A percentile compares a stretch with the other conserved stretches of the same genome.
Conservation (phyloP, 805 yeast genomes). For the Metschnikowia santaceciliae region DNA sequence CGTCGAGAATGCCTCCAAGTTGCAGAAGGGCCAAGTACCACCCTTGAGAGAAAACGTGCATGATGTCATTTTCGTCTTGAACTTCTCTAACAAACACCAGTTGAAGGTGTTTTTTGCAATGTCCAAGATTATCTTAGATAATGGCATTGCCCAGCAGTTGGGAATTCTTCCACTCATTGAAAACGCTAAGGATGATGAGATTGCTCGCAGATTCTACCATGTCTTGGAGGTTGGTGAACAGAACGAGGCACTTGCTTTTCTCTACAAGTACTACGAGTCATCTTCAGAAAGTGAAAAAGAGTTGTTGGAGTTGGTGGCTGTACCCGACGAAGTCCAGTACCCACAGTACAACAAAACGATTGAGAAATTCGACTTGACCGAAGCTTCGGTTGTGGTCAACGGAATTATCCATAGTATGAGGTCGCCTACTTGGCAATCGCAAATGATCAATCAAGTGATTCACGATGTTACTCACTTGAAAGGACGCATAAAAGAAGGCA, state of each 20-base stretch:
- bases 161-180: slow-evolving; percentile 70
- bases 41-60: slow-evolving; percentile 69
- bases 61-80: slow-evolving; percentile 65
- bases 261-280: slow-evolving; percentile 34
- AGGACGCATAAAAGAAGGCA: slow-evolving; percentile 21
- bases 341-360: slow-evolving; percentile 22
- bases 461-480: slow-evolving; percentile 47
- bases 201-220: slow-evolving; percentile 34
- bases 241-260: slow-evolving; percentile 36
- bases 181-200: slow-evolving; percentile 22
- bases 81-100: slow-evolving; percentile 52
- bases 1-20: slow-evolving; percentile 20
- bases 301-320: slow-evolving; percentile 18
- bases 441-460: slow-evolving; percentile 48
- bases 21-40: slow-evolving; percentile 56
- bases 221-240: slow-evolving; percentile 27
- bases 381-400: slow-evolving; percentile 60
- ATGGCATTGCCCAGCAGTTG: slow-evolving; percentile 70
- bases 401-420: slow-evolving; percentile 61
- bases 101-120: slow-evolving; percentile 47
- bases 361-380: slow-evolving; percentile 31
- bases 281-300: slow-evolving; percentile 23
- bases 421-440: slow-evolving; percentile 50
- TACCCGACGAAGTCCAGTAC: slow-evolving; percentile 18
- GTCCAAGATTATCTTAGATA: slow-evolving; percentile 46